Evolutionary conservation across 2,329 filamentous ascomycete genomes (phyloP), one percentile per base, ranked within the genome.

Genomic region (Chrysosphaeria jannelii): DNA sequence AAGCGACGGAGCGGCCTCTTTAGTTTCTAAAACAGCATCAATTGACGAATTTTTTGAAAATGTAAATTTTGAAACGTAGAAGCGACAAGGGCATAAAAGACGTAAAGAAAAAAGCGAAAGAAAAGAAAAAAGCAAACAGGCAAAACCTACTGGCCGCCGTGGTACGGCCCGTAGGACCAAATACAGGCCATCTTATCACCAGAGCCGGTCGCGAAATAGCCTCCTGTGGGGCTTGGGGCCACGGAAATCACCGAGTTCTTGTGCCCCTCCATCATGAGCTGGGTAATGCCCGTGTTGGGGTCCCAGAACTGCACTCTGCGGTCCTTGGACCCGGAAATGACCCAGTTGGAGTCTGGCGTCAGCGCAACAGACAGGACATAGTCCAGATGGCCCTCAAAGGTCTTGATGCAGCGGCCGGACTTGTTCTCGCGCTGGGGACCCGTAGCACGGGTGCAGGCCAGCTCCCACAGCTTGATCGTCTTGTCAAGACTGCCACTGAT

Each of bases 381-480:
- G 46, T 97, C 85, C 45, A 89, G 72, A 48, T 97, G 85, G 23
- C 85, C 85, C 40, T 93, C 85, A 37, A 93, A 97, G 1, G 81
- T 93, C 50, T 79, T 76, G 36, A 91, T 67, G 41, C 85, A 93
- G 43, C 89, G 76, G 35, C 85, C 81, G 17, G 71, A 70, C 51
- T 85, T 88, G 6, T 67, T 57, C 15, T 57, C 62, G n/a, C n/a
- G n/a, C 21, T 60, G 55, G 38, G 58, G 62, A 22, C 62, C 55
- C 28, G 65, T 57, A 36, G 66, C 59, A 34, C 71, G 60, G 21
- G 68, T 61, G 12, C 70, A 60, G 26, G 60, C 67, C 23, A 97
- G 57, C 50, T 91, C 79, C 79, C 85, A 97, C 70, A 93, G 89
- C 53, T 91, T 90, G 53, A 93, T 93, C 0, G 81, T 93, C 55